Percentiles rank a stretch among this genome's conserved stretches.
Evolutionary conservation across 106 monocot genomes (phyloP).

Genomic region (Iris macrosiphon): DNA sequence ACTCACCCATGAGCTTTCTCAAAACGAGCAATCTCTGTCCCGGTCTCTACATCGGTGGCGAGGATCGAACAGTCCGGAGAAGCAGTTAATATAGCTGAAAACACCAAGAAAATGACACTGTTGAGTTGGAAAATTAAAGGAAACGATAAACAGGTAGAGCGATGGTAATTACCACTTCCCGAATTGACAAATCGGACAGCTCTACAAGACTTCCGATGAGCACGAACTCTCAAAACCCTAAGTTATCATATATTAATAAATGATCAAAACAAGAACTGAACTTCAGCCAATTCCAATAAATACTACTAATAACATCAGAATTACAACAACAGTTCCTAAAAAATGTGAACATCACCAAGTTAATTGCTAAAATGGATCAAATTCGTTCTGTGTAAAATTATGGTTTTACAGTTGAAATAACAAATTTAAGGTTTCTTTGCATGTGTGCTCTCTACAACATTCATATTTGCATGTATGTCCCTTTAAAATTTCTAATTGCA

Average conservation of each 20-base stretch:
- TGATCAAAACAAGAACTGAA: background rate
- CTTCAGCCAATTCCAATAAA: no score
- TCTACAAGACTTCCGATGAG: constrained; percentile 78
- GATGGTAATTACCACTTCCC: constrained; percentile 45
- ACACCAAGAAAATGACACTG: background rate
- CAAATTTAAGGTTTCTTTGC: no score
- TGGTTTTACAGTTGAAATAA: no score
- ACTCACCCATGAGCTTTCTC: constrained; percentile 72
- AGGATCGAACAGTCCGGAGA: constrained; percentile 84
- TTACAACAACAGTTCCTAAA: no score
- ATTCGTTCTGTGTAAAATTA: no score
- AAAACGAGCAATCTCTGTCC: constrained; percentile 50
- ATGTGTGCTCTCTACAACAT: no score
- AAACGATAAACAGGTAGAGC: no score
- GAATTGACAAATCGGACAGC: constrained; percentile 68
- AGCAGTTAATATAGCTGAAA: constrained; percentile 59
- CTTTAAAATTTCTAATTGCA: no score
- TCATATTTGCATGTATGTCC: no score
- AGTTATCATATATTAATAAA: background rate
- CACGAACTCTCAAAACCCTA: constrained; percentile 37
- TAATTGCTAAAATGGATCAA: no score
- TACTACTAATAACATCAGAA: no score
- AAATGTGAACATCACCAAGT: no score
- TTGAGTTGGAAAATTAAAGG: background rate
- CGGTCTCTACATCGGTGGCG: constrained; percentile 79